A percentile compares a stretch with the other conserved stretches of the same genome.
Conservation (phyloP, 2,329 filamentous ascomycete genomes). For the Sporothrix pseudoabietina region DNA sequence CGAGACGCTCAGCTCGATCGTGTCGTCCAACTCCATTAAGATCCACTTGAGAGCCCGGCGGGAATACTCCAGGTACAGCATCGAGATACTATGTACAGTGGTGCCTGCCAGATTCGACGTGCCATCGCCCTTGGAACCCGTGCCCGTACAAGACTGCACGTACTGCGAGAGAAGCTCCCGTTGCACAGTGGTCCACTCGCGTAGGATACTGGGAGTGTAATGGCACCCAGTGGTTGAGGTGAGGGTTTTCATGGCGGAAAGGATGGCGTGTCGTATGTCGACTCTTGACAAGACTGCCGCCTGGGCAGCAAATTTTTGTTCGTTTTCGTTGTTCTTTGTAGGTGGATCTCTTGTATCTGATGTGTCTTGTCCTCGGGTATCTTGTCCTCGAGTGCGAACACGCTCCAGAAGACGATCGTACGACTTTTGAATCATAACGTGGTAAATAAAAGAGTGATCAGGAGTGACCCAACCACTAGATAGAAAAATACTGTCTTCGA, state of each 20-base stretch:
- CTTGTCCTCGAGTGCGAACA: neutral
- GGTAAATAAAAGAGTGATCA: neutral
- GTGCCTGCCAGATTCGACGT: neutral
- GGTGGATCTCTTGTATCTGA: neutral
- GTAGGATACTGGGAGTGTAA: neutral
- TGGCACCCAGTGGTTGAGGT: neutral
- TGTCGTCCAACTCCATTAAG: neutral
- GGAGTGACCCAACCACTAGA: neutral
- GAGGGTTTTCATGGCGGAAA: neutral
- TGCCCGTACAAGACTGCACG: neutral
- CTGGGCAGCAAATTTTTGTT: neutral
- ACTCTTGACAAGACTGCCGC: neutral
- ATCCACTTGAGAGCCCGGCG: neutral
- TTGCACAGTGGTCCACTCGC: neutral
- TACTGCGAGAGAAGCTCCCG: neutral
- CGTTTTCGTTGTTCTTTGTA: neutral
- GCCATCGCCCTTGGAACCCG: neutral
- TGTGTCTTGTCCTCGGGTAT: neutral
- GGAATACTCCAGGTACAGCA: neutral
- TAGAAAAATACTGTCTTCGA: neutral
- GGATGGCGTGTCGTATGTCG: neutral
- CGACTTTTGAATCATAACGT: neutral
- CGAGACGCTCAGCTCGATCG: no score
- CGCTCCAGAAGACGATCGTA: neutral
- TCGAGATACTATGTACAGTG: neutral